A percentile compares a stretch with the other conserved stretches of the same genome.
Evolutionary conservation across 1,284 basidiomycete genomes (phyloP).

Genomic region (Pisolithus thermaeus): DNA sequence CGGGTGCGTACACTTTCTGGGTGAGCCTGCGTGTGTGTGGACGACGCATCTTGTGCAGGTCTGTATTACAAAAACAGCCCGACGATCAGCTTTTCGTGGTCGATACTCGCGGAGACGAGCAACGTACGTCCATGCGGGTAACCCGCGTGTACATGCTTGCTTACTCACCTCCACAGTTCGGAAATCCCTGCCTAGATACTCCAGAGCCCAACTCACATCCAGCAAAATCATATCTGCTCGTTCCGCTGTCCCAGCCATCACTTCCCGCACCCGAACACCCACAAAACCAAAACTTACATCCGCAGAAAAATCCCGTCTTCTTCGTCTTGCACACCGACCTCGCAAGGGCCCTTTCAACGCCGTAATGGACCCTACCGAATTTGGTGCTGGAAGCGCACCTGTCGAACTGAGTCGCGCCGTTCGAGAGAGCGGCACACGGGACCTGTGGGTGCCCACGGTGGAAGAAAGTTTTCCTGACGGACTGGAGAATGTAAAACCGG

Average conservation of each 20-base stretch:
- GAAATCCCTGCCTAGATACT: conserved; percentile 49
- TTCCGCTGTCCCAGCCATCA: conserved; percentile 80
- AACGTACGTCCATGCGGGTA: conserved; percentile 39
- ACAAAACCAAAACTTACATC: conserved; percentile 34
- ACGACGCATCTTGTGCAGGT: conserved; percentile 32
- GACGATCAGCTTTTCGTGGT: conserved; percentile 75
- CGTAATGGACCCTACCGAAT: conserved; percentile 58
- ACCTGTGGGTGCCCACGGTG: conserved; percentile 56
- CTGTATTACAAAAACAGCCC: conserved; percentile 54
- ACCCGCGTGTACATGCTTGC: background rate
- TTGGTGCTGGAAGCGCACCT: conserved; percentile 55
- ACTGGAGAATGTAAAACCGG: conserved; percentile 39
- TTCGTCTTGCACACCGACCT: conserved; percentile 67
- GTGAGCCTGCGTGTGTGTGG: background rate
- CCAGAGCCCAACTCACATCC: conserved; percentile 58
- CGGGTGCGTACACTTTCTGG: conserved; percentile 46
- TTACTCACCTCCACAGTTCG: conserved; percentile 41
- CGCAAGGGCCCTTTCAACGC: conserved; percentile 66
- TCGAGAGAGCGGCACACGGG: conserved; percentile 65
- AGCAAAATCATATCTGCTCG: conserved; percentile 80
- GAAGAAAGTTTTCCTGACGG: conserved; percentile 37
- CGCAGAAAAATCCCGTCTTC: conserved; percentile 70
- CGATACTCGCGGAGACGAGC: conserved; percentile 76
- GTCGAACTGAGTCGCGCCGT: conserved; percentile 62
- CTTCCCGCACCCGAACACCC: conserved; percentile 42